phyloP scores from a whole-genome alignment of 2,329 filamentous ascomycete species.

The Verticillium alfalfae region DNA sequence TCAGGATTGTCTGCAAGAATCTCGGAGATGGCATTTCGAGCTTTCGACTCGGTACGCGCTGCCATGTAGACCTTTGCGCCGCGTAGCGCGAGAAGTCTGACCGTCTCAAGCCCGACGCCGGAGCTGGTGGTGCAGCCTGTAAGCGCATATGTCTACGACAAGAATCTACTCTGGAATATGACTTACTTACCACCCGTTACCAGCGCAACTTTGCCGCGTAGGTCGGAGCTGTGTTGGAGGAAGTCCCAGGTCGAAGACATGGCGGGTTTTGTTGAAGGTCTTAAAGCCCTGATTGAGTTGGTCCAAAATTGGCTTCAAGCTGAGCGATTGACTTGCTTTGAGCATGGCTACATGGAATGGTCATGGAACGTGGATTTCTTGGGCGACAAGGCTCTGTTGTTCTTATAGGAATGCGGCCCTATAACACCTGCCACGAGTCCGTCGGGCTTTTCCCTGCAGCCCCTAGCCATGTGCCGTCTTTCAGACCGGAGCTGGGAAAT shows the following conservation, averaged over 20 bases:
- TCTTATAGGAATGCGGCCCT: no score
- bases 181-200: conserved; percentile 19
- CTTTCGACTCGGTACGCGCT: conserved; percentile 14
- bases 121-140: conserved; percentile 1
- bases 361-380: no score
- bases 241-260: conserved; percentile 7
- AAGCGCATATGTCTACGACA: not conserved
- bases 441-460: no score
- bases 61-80: conserved; percentile 21
- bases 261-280: not conserved
- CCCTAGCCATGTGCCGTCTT: no score
- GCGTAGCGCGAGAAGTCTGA: conserved; percentile 15
- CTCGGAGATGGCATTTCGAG: conserved; percentile 3
- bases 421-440: no score
- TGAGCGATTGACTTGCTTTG: no score
- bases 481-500: no score
- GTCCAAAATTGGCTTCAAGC: no score
- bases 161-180: not conserved
- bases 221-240: conserved; percentile 10
- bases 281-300: not conserved
- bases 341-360: no score
- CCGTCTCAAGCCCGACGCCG: conserved; percentile 16
- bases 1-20: conserved; percentile 5
- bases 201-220: conserved; percentile 16
- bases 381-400: no score